Conservation (phyloP, 805 yeast species). For the Wickerhamiella australiensis region DNA sequence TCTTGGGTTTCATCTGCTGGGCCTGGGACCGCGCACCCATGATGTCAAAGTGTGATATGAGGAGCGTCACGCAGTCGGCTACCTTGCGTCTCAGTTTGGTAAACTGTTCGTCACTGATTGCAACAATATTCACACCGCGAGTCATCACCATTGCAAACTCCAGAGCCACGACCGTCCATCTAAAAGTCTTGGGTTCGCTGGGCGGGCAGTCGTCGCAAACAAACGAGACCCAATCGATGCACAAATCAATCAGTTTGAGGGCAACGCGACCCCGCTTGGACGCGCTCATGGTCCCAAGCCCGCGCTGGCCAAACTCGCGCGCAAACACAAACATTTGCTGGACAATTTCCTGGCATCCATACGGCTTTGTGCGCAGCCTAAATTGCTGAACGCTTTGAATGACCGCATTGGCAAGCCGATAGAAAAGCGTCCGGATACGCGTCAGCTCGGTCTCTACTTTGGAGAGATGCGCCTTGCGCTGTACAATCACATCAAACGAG, state of each 20-base stretch:
- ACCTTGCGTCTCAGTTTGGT: slow-evolving; percentile 61
- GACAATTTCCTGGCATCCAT: slow-evolving; percentile 63
- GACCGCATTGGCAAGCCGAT: slow-evolving; percentile 51
- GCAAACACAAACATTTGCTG: slow-evolving; percentile 66
- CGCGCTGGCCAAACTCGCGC: slow-evolving; percentile 67
- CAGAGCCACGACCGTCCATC: slow-evolving; percentile 92
- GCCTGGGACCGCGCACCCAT: slow-evolving; percentile 94
- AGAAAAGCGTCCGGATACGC: slow-evolving; percentile 52
- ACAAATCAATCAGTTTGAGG: slow-evolving; percentile 55
- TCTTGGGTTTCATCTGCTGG: slow-evolving; percentile 27
- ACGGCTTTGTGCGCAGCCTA: slow-evolving; percentile 43
- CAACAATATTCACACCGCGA: slow-evolving; percentile 74
- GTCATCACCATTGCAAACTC: slow-evolving; percentile 96
- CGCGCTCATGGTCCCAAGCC: slow-evolving; percentile 51
- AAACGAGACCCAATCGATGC: slow-evolving; percentile 86
- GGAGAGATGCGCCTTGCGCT: slow-evolving; percentile 49
- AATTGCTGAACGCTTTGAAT: slow-evolving; percentile 47
- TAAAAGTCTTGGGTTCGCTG: slow-evolving; percentile 76
- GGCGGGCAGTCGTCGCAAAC: slow-evolving; percentile 92
- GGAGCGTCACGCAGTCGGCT: slow-evolving; percentile 84
- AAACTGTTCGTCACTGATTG: slow-evolving; percentile 68
- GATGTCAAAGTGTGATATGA: slow-evolving; percentile 91
- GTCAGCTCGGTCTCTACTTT: slow-evolving; percentile 63
- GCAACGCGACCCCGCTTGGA: slow-evolving; percentile 56
- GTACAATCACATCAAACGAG: slow-evolving; percentile 12